Evolutionary conservation across 2,329 filamentous ascomycete species (phyloP), one percentile per base, ranked within the genome.

Genomic region (Paraconiothyrium sp.): DNA sequence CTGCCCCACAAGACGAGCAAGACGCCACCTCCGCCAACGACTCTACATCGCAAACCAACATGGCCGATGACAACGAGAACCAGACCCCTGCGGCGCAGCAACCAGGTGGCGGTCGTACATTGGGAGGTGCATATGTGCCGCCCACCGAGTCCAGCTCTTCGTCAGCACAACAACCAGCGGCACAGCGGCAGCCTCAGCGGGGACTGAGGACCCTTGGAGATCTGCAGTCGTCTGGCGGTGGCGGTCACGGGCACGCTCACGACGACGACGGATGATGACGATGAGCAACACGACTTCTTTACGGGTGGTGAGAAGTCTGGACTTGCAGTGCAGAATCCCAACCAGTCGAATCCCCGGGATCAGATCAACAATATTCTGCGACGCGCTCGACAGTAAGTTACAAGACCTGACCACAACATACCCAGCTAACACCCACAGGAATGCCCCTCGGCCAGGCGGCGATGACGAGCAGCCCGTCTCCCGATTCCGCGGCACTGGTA

Each of bases 261-360:
- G 82, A 87, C 51, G 83, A 86, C 54, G 70, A 63, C 13, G 55
- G 86, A 90, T n/a, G 85, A 89, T 16, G 84, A 89, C 32, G 83
- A 86, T 39, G 85, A 88, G 65, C 83, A 84, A 30, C 82, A 83
- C 61, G 91, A 95, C 72, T 82, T 94, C 65, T 95, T 94, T 77
- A 90, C 92, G 22, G 92, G 92, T 55, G 92, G 92, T 37, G 92
- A 94, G 80, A 95, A 95, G 84, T 94, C 92, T 34, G 88, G 87
- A n/a, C 79, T 90, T 30, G 88, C 88, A 7, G 88, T 90, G 59
- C 86, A 90, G 73, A 88, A 90, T 69, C 88, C 88, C 1, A 84
- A 85, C 71, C 83, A 86, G 49, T 63, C 76, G 79, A 73, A 85
- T 81, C 76, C 76, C 57, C 72, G 78, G 44, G 82, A 84, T 61